Percentiles rank a stretch among this genome's conserved stretches.
Evolutionary conservation across 2,329 filamentous ascomycete genomes (phyloP).

Genomic region (Epicoccum sorghinum): DNA sequence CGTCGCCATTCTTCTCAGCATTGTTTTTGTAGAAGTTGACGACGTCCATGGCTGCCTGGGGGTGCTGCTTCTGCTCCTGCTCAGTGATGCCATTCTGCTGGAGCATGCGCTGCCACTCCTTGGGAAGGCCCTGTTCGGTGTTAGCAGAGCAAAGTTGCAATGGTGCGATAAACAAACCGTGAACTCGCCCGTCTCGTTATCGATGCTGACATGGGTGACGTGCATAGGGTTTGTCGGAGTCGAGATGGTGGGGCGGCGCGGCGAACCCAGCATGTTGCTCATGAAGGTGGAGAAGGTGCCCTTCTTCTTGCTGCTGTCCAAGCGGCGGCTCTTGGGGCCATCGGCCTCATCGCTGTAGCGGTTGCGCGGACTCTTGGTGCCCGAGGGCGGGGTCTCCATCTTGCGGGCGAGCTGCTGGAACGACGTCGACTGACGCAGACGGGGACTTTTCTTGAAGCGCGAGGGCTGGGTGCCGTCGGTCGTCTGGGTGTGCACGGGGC

Average conservation of each 20-base stretch:
- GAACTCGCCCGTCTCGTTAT: conserved; percentile 94
- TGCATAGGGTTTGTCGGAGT: conserved; percentile 97
- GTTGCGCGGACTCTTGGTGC: conserved; percentile 46
- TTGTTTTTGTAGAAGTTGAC: conserved; percentile 98
- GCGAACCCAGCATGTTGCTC: conserved; percentile 61
- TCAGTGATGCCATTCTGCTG: conserved; percentile 96
- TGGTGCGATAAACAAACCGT: conserved; percentile 64
- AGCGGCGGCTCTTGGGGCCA: conserved; percentile 34
- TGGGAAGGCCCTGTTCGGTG: conserved; percentile 76
- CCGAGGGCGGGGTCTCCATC: conserved; percentile 51
- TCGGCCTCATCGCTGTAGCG: conserved; percentile 49
- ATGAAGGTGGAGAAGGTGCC: conserved; percentile 49
- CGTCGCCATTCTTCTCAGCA: conserved; percentile 77
- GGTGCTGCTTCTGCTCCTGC: conserved; percentile 93
- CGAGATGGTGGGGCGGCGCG: conserved; percentile 92
- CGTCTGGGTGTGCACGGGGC: conserved; percentile 37
- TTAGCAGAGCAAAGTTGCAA: conserved; percentile 22
- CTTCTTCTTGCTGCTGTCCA: conserved; percentile 50
- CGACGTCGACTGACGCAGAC: conserved; percentile 51
- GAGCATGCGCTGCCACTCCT: conserved; percentile 96
- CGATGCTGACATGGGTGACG: conserved; percentile 96
- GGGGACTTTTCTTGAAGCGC: conserved; percentile 31
- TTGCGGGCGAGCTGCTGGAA: conserved; percentile 51
- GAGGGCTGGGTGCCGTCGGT: conserved; percentile 26
- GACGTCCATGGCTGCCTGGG: conserved; percentile 93